Evolutionary conservation across 2,329 filamentous ascomycete genomes (phyloP).

Genomic region (Lecanoromycetidae sp.): DNA sequence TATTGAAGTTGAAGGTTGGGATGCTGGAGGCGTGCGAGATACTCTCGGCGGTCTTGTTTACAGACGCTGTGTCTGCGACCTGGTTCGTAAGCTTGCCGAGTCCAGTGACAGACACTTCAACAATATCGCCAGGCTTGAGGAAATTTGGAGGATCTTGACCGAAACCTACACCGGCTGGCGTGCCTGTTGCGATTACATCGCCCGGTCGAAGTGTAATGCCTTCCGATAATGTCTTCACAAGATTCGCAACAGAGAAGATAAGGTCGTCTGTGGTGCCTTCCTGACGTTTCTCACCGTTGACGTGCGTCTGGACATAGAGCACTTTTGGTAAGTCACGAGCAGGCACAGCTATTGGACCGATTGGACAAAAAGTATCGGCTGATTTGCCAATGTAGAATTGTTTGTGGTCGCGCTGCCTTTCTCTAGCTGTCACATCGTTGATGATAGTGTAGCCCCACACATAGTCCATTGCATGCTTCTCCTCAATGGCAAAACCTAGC

Average conservation of each 20-base stretch:
- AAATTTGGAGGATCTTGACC: slow-evolving; percentile 34
- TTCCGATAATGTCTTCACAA: slow-evolving; percentile 37
- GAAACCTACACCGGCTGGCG: slow-evolving; percentile 38
- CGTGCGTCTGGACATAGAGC: slow-evolving; percentile 33
- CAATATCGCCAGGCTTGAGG: slow-evolving; percentile 31
- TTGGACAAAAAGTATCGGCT: slow-evolving; percentile 44
- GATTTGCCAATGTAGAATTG: slow-evolving; percentile 50
- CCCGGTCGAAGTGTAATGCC: slow-evolving; percentile 41
- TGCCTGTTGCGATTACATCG: slow-evolving; percentile 41
- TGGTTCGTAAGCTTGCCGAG: slow-evolving; percentile 33
- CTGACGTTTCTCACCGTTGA: slow-evolving; percentile 42
- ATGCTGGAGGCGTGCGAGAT: slow-evolving; percentile 21
- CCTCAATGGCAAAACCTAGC: slow-evolving; percentile 32
- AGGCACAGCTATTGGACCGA: slow-evolving; percentile 43
- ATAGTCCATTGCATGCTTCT: slow-evolving; percentile 37
- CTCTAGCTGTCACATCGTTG: slow-evolving; percentile 46
- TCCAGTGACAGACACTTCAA: slow-evolving; percentile 32
- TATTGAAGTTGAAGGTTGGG: slow-evolving; percentile 24
- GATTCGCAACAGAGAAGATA: slow-evolving; percentile 37
- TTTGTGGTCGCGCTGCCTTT: slow-evolving; percentile 45
- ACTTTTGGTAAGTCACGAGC: slow-evolving; percentile 33
- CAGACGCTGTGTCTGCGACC: slow-evolving; percentile 24
- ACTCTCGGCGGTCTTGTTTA: slow-evolving; percentile 22
- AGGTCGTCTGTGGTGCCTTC: slow-evolving; percentile 37
- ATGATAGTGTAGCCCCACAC: slow-evolving; percentile 47